Conservation (phyloP, 768 basidiomycete genomes). For the Lactarius quietus region DNA sequence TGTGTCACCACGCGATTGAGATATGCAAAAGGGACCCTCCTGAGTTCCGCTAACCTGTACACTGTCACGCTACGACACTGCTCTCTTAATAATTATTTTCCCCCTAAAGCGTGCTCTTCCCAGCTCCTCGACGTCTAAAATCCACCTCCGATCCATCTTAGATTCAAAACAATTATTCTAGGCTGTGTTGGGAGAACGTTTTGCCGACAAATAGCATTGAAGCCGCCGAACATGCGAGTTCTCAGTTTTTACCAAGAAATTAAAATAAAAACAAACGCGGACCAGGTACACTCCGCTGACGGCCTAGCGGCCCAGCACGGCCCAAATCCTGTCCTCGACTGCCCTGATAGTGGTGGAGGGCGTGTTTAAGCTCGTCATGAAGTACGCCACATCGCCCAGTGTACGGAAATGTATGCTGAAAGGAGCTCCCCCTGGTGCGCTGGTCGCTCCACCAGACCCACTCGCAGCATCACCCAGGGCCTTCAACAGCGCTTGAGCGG, state of each 20-base stretch:
- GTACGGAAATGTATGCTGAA: constrained; percentile 84
- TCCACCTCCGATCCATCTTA: neutral
- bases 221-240: constrained; percentile 14
- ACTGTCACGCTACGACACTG: constrained; percentile 2
- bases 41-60: constrained; percentile 5
- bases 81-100: constrained; percentile 1
- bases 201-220: constrained; percentile 10
- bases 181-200: constrained; percentile 4
- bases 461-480: constrained; percentile 41
- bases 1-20: neutral
- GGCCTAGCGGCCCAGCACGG: constrained; percentile 27
- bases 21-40: neutral
- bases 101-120: neutral
- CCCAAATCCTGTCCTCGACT: constrained; percentile 62
- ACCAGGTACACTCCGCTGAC: neutral
- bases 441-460: constrained; percentile 30
- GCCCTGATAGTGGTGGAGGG: constrained; percentile 47
- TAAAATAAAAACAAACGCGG: neutral
- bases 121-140: neutral
- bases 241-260: neutral
- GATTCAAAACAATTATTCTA: neutral
- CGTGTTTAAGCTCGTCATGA: constrained; percentile 87
- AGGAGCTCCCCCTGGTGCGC: constrained; percentile 50
- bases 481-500: constrained; percentile 59
- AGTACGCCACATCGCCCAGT: constrained; percentile 87